Evolutionary conservation across 2,329 filamentous ascomycete species (phyloP).

Genomic region (Nigrospora sphaerica): DNA sequence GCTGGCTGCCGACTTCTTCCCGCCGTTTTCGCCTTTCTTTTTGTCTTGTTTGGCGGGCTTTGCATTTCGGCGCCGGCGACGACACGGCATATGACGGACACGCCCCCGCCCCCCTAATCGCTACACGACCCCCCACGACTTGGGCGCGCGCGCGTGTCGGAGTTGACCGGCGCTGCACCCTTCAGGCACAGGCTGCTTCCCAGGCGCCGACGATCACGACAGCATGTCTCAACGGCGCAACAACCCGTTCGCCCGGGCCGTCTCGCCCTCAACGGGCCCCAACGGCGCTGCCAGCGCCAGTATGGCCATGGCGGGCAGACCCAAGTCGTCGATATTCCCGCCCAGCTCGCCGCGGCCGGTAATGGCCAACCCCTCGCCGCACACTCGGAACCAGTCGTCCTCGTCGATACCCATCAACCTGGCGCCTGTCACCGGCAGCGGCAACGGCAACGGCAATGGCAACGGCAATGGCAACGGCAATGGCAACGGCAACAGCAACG

Average conservation of each 20-base stretch:
- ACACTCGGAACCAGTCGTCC: constrained; percentile 64
- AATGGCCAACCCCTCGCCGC: constrained; percentile 37
- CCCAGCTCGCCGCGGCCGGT: constrained; percentile 43
- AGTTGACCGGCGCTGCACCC: no score
- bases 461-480: constrained; percentile 11
- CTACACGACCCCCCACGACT: no score
- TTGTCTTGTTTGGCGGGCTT: no score
- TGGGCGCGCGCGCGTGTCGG: no score
- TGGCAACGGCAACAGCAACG: constrained; percentile 12
- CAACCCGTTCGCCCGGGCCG: constrained; percentile 70
- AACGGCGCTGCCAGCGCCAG: constrained; percentile 21
- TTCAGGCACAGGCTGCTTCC: background rate
- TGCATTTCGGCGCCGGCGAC: background rate
- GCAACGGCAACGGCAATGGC: constrained; percentile 14
- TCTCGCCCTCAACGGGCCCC: constrained; percentile 59
- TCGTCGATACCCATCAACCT: constrained; percentile 39
- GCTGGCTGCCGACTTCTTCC: no score
- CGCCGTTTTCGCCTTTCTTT: no score
- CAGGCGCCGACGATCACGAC: constrained; percentile 40
- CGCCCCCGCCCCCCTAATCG: no score
- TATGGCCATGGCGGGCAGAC: constrained; percentile 37
- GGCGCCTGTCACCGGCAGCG: constrained; percentile 15
- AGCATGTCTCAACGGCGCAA: constrained; percentile 67
- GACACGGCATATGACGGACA: no score
- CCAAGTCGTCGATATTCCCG: constrained; percentile 69